These are phyloP conservation scores for Sporisorium graminicola DNA, from an alignment of 1,284 basidiomycete genomes.

Conservation along the genomic window DNA sequence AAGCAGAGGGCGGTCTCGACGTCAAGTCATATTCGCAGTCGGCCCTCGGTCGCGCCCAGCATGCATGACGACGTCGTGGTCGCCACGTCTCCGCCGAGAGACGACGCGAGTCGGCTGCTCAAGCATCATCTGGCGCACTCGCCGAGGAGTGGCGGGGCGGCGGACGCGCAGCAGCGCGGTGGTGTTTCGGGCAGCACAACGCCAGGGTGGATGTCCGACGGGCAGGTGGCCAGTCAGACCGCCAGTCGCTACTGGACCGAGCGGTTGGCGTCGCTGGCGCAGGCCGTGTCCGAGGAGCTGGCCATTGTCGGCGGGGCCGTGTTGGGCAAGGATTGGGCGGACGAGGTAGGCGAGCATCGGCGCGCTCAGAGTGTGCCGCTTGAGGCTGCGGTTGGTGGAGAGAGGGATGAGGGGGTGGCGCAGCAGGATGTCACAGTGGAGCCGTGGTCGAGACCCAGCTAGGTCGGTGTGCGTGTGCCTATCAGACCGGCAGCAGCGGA, in stretches of 20 bases:
- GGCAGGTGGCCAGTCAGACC: conserved; percentile 13
- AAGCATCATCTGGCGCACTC: conserved; percentile 35
- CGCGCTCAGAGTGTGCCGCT: conserved; percentile 14
- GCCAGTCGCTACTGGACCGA: conserved; percentile 47
- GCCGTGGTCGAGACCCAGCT: neutral
- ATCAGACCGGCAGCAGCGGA: conserved; percentile 5
- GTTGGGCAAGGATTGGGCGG: conserved; percentile 14
- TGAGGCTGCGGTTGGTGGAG: neutral
- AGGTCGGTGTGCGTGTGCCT: conserved; percentile 10
- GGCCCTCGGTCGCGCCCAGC: conserved; percentile 21
- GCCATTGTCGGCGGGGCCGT: conserved; percentile 27
- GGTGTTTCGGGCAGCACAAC: conserved; percentile 31
- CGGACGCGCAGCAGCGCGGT: neutral
- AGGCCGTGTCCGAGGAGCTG: conserved; percentile 42
- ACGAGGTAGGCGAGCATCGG: conserved; percentile 9
- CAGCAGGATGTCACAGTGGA: neutral
- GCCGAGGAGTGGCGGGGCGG: conserved; percentile 6
- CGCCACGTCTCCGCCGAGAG: conserved; percentile 40
- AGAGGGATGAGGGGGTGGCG: neutral
- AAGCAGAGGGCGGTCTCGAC: conserved; percentile 38
- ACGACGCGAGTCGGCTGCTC: conserved; percentile 26
- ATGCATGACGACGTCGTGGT: conserved; percentile 25
- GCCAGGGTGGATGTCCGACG: conserved; percentile 36
- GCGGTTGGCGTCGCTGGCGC: conserved; percentile 34
- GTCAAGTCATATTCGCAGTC: conserved; percentile 22